Conservation (phyloP, 2,329 filamentous ascomycete species). For the Hymenoscyphus albidus region DNA sequence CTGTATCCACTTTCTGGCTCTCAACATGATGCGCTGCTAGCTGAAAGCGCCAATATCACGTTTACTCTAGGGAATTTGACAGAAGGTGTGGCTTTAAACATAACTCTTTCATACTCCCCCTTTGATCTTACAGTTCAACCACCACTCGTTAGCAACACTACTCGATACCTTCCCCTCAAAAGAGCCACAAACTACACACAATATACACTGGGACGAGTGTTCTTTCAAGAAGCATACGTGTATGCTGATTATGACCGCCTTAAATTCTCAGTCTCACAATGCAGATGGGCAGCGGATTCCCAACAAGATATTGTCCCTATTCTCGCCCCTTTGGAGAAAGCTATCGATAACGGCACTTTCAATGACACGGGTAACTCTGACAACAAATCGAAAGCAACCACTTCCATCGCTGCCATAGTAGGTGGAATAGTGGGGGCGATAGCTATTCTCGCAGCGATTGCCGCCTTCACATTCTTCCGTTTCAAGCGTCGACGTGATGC, state of each 20-base stretch:
- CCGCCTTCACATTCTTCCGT: slow-evolving; percentile 4
- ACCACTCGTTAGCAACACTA: slow-evolving; percentile 27
- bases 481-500: background rate
- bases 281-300: slow-evolving; percentile 29
- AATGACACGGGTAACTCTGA: background rate
- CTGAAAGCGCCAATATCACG: slow-evolving; percentile 33
- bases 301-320: slow-evolving; percentile 1
- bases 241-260: slow-evolving; percentile 39
- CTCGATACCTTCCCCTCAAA: slow-evolving; percentile 38
- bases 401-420: slow-evolving; percentile 7
- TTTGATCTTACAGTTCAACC: slow-evolving; percentile 37
- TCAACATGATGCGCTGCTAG: slow-evolving; percentile 24
- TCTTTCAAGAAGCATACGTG: slow-evolving; percentile 37
- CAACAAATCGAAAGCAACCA: background rate
- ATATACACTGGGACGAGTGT: slow-evolving; percentile 38
- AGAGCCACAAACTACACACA: slow-evolving; percentile 34
- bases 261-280: slow-evolving; percentile 39
- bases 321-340: background rate
- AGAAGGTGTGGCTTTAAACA: slow-evolving; percentile 28
- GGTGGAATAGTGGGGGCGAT: slow-evolving; percentile 8
- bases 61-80: slow-evolving; percentile 35
- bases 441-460: background rate
- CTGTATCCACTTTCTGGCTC: slow-evolving; percentile 35
- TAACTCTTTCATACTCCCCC: slow-evolving; percentile 37
- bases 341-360: background rate